phyloP scores from a whole-genome alignment of 1,284 basidiomycete species.

The Clitocybe nebularis region DNA sequence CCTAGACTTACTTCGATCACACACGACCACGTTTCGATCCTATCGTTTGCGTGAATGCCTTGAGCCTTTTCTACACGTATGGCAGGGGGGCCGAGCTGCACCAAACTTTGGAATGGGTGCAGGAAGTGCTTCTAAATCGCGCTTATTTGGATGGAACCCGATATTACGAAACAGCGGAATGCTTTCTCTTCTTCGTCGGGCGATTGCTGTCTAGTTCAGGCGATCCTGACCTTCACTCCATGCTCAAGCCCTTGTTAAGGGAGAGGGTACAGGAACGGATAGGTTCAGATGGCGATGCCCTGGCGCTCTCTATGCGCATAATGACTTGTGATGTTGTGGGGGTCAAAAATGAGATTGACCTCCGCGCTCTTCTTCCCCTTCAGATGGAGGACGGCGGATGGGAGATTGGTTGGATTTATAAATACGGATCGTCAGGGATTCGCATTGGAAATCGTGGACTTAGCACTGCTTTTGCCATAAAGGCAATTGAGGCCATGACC shows the following conservation, averaged over 20 bases:
- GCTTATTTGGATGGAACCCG: conserved; percentile 54
- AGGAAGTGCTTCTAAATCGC: conserved; percentile 43
- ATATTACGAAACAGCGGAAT: conserved; percentile 52
- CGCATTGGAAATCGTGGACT: conserved; percentile 45
- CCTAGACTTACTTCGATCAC: conserved; percentile 52
- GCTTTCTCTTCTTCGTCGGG: conserved; percentile 50
- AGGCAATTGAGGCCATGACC: conserved; percentile 23
- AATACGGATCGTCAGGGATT: conserved; percentile 41
- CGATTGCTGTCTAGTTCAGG: conserved; percentile 38
- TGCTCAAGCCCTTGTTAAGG: conserved; percentile 35
- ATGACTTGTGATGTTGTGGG: conserved; percentile 38
- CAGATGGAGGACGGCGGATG: conserved; percentile 51
- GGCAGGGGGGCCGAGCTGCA: conserved; percentile 44
- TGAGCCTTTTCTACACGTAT: conserved; percentile 46
- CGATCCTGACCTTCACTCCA: conserved; percentile 30
- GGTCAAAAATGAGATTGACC: conserved; percentile 37
- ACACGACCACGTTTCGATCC: conserved; percentile 49
- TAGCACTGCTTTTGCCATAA: conserved; percentile 30
- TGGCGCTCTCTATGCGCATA: conserved; percentile 47
- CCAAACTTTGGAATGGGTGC: conserved; percentile 47
- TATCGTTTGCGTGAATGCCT: conserved; percentile 48
- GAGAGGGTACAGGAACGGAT: conserved; percentile 47
- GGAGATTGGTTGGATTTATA: conserved; percentile 47
- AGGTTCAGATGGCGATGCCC: conserved; percentile 43
- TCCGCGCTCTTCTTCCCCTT: conserved; percentile 35